A percentile compares a stretch with the other conserved stretches of the same genome.
phyloP scores from a whole-genome alignment of 108 stramenopile species.

The Cyclotella choctawhatcheeana region DNA sequence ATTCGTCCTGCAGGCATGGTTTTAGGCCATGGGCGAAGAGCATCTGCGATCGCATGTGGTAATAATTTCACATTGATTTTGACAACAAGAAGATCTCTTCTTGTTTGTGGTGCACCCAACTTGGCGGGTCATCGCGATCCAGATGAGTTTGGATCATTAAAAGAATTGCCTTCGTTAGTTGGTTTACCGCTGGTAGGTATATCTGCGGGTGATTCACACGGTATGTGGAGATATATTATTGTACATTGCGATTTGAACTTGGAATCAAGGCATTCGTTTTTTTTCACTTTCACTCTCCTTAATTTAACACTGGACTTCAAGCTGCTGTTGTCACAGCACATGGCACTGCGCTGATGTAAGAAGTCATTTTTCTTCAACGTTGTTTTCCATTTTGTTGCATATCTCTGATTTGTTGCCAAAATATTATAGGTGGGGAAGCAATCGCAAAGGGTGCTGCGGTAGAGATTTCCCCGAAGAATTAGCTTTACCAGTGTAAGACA shows the following conservation, averaged over 20 bases:
- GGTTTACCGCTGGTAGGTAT: constrained; percentile 69
- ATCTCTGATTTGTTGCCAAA: too few relatives aligned
- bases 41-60: constrained; percentile 65
- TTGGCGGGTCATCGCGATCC: constrained; percentile 51
- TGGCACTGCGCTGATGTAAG: constrained; percentile 73
- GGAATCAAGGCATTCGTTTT: too few relatives aligned
- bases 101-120: constrained; percentile 54
- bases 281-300: too few relatives aligned
- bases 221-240: too few relatives aligned
- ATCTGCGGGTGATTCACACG: constrained; percentile 68
- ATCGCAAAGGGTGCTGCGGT: constrained; percentile 65
- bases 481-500: constrained; percentile 56
- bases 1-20: constrained; percentile 49
- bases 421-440: constrained; percentile 80
- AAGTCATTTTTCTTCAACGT: too few relatives aligned
- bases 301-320: too few relatives aligned
- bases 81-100: constrained; percentile 70
- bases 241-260: too few relatives aligned
- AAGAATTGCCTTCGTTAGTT: constrained; percentile 54
- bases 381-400: too few relatives aligned
- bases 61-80: constrained; percentile 66
- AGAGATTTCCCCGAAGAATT: constrained; percentile 60
- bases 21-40: constrained; percentile 49
- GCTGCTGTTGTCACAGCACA: constrained; percentile 75
- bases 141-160: constrained; percentile 40